phyloP scores from a whole-genome alignment of 2,329 filamentous ascomycete species.

The Sclerotinia borealis region DNA sequence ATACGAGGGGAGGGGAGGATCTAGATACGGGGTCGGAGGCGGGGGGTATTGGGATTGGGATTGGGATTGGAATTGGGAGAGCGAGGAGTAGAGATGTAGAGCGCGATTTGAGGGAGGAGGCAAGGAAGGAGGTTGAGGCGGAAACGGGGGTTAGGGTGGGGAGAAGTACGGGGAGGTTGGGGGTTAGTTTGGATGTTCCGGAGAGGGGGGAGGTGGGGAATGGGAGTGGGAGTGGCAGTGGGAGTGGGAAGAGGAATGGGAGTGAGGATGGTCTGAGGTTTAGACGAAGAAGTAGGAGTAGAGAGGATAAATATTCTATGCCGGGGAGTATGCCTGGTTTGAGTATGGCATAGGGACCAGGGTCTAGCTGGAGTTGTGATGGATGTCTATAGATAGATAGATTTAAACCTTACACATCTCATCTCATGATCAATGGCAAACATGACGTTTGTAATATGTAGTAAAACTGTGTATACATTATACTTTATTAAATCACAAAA shows the following conservation, averaged over 20 bases:
- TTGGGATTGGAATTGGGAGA: no score
- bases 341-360: conserved; percentile 21
- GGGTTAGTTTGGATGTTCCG: conserved; percentile 32
- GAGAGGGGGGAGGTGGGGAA: conserved; percentile 28
- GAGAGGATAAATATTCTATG: conserved; percentile 33
- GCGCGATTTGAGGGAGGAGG: conserved; percentile 46
- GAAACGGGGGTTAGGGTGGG: conserved; percentile 34
- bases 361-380: no score
- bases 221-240: conserved; percentile 29
- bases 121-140: conserved; percentile 41
- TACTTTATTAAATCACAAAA: no score
- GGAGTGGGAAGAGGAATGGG: conserved; percentile 31
- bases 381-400: background rate
- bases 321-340: conserved; percentile 34
- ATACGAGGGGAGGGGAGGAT: conserved; percentile 63
- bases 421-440: no score
- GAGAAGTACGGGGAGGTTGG: conserved; percentile 26
- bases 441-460: no score
- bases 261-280: conserved; percentile 28
- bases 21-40: conserved; percentile 35
- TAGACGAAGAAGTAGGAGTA: conserved; percentile 30
- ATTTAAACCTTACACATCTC: no score
- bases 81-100: conserved; percentile 49
- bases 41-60: no score
- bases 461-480: no score